Conservation (phyloP, 2,329 filamentous ascomycete species). For the Penicillium sp. region DNA sequence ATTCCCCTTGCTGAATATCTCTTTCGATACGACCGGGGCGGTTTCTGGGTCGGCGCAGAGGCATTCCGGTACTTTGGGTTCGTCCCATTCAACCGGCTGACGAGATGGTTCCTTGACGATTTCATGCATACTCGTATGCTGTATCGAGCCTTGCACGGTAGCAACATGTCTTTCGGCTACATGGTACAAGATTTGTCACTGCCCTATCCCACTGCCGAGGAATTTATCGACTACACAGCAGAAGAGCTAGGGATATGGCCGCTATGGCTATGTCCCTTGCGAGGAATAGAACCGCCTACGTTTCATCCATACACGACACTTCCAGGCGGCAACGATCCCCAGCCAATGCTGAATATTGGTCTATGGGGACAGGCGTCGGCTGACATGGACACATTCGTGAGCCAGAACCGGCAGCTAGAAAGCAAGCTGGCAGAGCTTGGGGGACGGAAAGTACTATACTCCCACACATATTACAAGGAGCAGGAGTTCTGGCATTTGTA, state of each 20-base stretch:
- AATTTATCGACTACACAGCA: conserved; percentile 53
- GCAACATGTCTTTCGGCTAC: conserved; percentile 52
- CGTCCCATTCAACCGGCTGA: conserved; percentile 55
- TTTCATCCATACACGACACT: conserved; percentile 7
- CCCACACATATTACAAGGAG: conserved; percentile 77
- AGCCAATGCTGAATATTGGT: conserved; percentile 50
- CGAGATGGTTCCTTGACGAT: conserved; percentile 56
- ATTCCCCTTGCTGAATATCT: conserved; percentile 38
- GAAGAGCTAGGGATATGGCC: conserved; percentile 48
- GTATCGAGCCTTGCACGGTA: conserved; percentile 61
- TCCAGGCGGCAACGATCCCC: background rate
- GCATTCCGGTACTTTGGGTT: conserved; percentile 59
- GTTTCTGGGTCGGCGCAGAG: conserved; percentile 60
- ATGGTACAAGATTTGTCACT: conserved; percentile 62
- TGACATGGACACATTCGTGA: conserved; percentile 54
- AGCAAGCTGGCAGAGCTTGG: conserved; percentile 63
- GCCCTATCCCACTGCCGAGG: conserved; percentile 48
- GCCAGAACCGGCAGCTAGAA: conserved; percentile 68
- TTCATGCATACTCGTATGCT: conserved; percentile 60
- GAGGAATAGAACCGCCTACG: conserved; percentile 16
- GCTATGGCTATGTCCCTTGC: conserved; percentile 56
- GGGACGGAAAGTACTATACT: conserved; percentile 84
- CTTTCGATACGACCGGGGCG: conserved; percentile 56
- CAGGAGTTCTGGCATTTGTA: conserved; percentile 44
- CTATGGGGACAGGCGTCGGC: conserved; percentile 74